Evolutionary conservation across 139 green algal species (phyloP).

Genomic region (Volvox africanus): DNA sequence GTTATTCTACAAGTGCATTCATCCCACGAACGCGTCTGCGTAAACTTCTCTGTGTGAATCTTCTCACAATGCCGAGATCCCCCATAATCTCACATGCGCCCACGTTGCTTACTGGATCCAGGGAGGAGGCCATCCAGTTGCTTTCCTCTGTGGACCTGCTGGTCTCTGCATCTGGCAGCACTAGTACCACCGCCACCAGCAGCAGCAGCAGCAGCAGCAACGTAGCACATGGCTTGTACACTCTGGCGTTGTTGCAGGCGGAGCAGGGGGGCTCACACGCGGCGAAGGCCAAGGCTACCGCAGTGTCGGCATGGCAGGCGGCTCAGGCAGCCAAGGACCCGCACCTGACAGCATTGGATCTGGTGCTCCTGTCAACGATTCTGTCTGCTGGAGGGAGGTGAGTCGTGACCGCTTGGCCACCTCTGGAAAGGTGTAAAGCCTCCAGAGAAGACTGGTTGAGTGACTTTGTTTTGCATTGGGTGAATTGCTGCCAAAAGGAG

Average conservation of each 20-base stretch:
- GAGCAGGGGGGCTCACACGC: constrained; percentile 22
- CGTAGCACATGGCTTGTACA: constrained; percentile 15
- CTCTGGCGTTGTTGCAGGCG: constrained; percentile 48
- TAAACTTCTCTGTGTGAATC: no score
- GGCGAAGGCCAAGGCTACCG: neutral
- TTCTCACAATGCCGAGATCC: no score
- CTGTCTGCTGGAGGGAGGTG: constrained; percentile 46
- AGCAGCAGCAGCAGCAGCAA: neutral
- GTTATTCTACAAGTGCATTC: no score
- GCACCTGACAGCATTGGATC: constrained; percentile 31
- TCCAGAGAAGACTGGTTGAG: no score
- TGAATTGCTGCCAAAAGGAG: no score
- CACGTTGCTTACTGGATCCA: neutral
- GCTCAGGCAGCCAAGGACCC: neutral
- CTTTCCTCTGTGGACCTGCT: neutral
- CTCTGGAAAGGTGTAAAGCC: no score
- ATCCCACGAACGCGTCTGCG: no score
- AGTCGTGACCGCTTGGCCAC: neutral
- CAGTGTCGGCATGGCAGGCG: constrained; percentile 3
- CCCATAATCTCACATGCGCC: no score
- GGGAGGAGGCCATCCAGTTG: constrained; percentile 17
- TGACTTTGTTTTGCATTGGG: no score
- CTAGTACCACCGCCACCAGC: neutral
- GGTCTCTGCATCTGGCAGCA: neutral
- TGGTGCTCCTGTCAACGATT: constrained; percentile 39